Percentiles rank a stretch among this genome's conserved stretches.
Evolutionary conservation across 2,329 filamentous ascomycete species (phyloP).

Genomic region (Ascochyta clinopodiicola): DNA sequence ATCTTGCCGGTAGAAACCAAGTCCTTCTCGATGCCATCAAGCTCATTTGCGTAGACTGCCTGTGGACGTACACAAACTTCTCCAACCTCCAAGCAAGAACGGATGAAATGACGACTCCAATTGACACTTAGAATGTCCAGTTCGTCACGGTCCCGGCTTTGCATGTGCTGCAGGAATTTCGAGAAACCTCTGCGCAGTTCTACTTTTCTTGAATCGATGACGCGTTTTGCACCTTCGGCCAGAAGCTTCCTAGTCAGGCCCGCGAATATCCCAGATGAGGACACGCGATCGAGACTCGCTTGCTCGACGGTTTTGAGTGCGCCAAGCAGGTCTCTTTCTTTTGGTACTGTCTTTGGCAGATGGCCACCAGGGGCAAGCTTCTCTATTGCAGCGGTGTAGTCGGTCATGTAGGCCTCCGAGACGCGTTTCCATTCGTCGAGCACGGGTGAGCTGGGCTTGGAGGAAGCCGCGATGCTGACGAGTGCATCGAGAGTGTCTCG

Average conservation of each 20-base stretch:
- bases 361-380: conserved; percentile 30
- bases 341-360: conserved; percentile 38
- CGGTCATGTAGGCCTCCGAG: conserved; percentile 51
- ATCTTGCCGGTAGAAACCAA: conserved; percentile 28
- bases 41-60: conserved; percentile 31
- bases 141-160: conserved; percentile 4
- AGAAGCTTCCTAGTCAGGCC: conserved; percentile 45
- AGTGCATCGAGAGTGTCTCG: conserved; percentile 55
- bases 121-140: conserved; percentile 55
- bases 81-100: conserved; percentile 29
- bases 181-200: conserved; percentile 48
- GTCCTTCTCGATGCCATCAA: conserved; percentile 24
- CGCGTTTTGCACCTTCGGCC: conserved; percentile 27
- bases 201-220: conserved; percentile 41
- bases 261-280: conserved; percentile 49
- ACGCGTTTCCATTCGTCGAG: conserved; percentile 47
- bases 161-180: conserved; percentile 38
- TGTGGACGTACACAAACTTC: background rate
- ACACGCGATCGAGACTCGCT: conserved; percentile 51
- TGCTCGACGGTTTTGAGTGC: conserved; percentile 49
- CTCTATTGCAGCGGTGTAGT: conserved; percentile 46
- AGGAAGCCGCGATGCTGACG: conserved; percentile 46
- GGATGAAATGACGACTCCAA: conserved; percentile 55
- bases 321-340: conserved; percentile 49
- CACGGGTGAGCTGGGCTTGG: conserved; percentile 29